Evolutionary conservation across 2,329 filamentous ascomycete genomes (phyloP).

Genomic region (Chaetomium sp.): DNA sequence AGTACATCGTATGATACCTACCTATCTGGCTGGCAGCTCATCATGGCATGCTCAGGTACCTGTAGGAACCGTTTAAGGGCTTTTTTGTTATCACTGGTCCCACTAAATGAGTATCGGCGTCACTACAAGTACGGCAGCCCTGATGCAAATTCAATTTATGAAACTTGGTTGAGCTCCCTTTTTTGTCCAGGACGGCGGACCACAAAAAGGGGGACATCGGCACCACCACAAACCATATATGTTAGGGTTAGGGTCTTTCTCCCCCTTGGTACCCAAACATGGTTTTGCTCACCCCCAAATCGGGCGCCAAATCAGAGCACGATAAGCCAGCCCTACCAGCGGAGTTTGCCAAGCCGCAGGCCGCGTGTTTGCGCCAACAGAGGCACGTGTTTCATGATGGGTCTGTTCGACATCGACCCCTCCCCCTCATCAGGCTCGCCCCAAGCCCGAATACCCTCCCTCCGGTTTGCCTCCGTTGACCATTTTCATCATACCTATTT

Average conservation of each 20-base stretch:
- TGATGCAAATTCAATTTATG: too few species aligned
- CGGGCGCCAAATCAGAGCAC: neutral
- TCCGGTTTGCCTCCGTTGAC: neutral
- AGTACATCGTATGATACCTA: too few species aligned
- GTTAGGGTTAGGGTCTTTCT: neutral
- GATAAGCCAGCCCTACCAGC: neutral
- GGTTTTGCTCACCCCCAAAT: neutral
- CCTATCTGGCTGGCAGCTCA: too few species aligned
- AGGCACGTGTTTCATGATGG: conserved; percentile 26
- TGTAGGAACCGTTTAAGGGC: too few species aligned
- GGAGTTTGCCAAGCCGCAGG: neutral
- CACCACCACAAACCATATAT: too few species aligned
- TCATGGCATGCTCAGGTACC: too few species aligned
- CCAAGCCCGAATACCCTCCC: neutral
- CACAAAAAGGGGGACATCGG: neutral
- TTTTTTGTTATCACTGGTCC: too few species aligned
- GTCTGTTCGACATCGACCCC: conserved; percentile 17
- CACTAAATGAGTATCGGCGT: too few species aligned
- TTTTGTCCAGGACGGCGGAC: neutral
- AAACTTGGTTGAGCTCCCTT: neutral
- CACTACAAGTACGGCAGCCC: too few species aligned
- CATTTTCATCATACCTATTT: neutral
- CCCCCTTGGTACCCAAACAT: neutral
- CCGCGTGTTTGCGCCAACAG: conserved; percentile 11
- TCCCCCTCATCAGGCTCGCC: conserved; percentile 19